Percentiles rank a stretch among this genome's conserved stretches.
Conservation (phyloP, 2,329 filamentous ascomycete species). For the Byssochlamys sp. region DNA sequence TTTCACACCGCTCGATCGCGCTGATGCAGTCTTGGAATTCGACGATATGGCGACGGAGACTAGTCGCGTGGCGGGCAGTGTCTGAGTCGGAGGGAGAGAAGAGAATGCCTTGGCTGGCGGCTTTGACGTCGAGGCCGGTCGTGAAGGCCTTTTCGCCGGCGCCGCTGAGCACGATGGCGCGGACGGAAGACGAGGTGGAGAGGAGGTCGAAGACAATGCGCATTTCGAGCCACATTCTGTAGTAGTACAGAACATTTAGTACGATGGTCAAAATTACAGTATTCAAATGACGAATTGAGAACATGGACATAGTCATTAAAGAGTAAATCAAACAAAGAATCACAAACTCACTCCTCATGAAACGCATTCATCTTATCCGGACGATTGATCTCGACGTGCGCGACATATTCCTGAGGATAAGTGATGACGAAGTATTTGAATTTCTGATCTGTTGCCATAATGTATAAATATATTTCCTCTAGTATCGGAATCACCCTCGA, state of each 20-base stretch:
- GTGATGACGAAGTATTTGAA: constrained; percentile 60
- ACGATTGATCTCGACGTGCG: constrained; percentile 87
- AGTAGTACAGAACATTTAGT: constrained; percentile 2
- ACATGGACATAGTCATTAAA: too few species aligned
- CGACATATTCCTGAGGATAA: constrained; percentile 63
- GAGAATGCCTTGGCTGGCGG: constrained; percentile 48
- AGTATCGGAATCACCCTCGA: too few species aligned
- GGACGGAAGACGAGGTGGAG: constrained; percentile 61
- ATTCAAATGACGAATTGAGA: too few species aligned
- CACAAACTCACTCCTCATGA: constrained; percentile 47
- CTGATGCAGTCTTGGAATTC: constrained; percentile 74
- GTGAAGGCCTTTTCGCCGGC: constrained; percentile 78
- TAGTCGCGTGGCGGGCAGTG: constrained; percentile 53
- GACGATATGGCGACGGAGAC: constrained; percentile 57
- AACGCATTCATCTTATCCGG: constrained; percentile 83
- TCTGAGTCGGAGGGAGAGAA: constrained; percentile 41
- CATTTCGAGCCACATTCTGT: constrained; percentile 75
- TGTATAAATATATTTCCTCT: not conserved
- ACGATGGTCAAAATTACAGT: not conserved
- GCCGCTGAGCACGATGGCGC: constrained; percentile 69
- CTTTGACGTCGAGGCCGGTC: constrained; percentile 71
- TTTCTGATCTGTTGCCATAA: not conserved
- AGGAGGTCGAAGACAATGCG: constrained; percentile 61
- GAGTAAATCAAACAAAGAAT: not conserved
- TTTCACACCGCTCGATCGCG: constrained; percentile 75